These are phyloP conservation scores for Talaromyces sp. DNA, from an alignment of 2,329 filamentous ascomycete genomes.

Conservation along the genomic window DNA sequence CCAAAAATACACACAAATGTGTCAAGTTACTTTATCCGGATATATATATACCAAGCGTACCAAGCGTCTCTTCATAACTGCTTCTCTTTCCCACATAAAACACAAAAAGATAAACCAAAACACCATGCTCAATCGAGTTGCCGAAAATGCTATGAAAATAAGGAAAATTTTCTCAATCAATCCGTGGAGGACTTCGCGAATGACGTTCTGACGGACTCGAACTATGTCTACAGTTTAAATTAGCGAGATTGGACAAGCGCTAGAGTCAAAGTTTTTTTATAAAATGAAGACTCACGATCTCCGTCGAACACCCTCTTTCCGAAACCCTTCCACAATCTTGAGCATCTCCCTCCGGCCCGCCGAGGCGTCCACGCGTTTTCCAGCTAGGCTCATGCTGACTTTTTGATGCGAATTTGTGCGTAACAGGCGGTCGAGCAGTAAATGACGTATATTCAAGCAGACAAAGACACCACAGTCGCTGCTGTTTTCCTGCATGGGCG, in stretches of 20 bases:
- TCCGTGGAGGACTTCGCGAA: conserved; percentile 18
- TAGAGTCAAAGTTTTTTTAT: neutral
- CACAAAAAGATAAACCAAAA: neutral
- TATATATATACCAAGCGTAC: too few relatives aligned
- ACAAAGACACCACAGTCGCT: conserved; percentile 96
- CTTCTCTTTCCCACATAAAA: neutral
- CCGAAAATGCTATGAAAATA: neutral
- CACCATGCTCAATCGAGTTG: neutral
- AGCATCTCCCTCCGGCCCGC: conserved; percentile 86
- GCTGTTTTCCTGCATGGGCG: conserved; percentile 84
- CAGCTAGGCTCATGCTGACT: conserved; percentile 88
- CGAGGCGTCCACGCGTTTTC: conserved; percentile 73
- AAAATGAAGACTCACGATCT: conserved; percentile 59
- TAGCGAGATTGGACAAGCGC: neutral
- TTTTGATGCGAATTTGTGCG: conserved; percentile 75
- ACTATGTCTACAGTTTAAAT: conserved; percentile 3
- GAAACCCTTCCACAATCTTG: conserved; percentile 76
- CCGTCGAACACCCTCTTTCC: conserved; percentile 80
- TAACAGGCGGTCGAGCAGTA: conserved; percentile 80
- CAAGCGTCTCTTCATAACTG: neutral
- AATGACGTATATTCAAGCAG: conserved; percentile 87
- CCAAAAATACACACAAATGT: neutral
- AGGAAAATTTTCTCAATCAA: conserved; percentile 13
- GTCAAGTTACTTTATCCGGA: neutral
- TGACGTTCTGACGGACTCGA: conserved; percentile 10